Conservation (phyloP, 371 early-diverging fungal genomes). For the Syncephalastrum sp. region DNA sequence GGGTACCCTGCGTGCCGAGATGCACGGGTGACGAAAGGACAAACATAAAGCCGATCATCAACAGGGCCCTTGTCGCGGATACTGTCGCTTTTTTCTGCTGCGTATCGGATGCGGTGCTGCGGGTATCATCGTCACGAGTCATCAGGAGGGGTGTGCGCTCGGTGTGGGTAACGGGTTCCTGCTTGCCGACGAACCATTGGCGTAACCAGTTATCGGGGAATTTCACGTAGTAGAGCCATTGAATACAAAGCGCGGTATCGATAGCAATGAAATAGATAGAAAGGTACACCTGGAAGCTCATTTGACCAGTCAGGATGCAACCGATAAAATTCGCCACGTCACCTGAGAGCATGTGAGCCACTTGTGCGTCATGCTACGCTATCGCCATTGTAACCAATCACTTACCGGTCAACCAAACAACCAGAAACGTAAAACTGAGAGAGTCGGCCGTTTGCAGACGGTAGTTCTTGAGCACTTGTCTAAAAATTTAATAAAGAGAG, state of each 20-base stretch:
- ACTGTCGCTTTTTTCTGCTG: slow-evolving; percentile 5
- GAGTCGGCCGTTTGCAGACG: slow-evolving; percentile 49
- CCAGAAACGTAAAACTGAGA: slow-evolving; percentile 54
- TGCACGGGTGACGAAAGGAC: background rate
- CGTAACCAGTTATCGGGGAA: slow-evolving; percentile 33
- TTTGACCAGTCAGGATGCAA: slow-evolving; percentile 65
- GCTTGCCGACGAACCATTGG: slow-evolving; percentile 12
- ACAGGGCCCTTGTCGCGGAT: background rate
- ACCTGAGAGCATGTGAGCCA: slow-evolving; percentile 34
- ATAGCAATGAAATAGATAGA: slow-evolving; percentile 42
- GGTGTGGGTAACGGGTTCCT: background rate
- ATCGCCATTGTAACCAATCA: slow-evolving; percentile 2
- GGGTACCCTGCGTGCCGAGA: background rate
- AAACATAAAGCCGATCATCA: slow-evolving; percentile 1
- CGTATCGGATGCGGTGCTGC: no score
- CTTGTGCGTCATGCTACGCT: background rate
- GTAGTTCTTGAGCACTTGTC: slow-evolving; percentile 64
- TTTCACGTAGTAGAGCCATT: slow-evolving; percentile 49
- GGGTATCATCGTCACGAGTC: background rate
- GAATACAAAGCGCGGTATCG: slow-evolving; percentile 39
- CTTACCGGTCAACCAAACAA: slow-evolving; percentile 62
- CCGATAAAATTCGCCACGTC: slow-evolving; percentile 73
- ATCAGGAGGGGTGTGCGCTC: background rate
- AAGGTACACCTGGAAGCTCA: slow-evolving; percentile 65
- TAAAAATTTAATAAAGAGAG: slow-evolving; percentile 13